phyloP scores from a whole-genome alignment of 2,329 filamentous ascomycete genomes.

The Xylariaceae sp. region DNA sequence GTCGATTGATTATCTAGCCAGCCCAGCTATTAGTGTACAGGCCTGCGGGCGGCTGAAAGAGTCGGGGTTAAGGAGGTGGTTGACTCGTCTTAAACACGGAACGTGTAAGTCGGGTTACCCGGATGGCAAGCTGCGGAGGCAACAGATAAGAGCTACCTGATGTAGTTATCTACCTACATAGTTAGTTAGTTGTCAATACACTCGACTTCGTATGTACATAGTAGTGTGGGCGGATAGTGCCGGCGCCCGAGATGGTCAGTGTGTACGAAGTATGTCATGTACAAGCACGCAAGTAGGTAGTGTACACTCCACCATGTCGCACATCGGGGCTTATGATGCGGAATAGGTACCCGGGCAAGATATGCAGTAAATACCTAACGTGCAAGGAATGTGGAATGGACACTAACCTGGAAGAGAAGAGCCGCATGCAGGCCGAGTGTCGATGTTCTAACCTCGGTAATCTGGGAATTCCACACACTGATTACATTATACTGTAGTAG shows the following conservation, averaged over 20 bases:
- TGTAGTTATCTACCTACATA: not conserved
- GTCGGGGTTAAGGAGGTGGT: not conserved
- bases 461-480: too few relatives aligned
- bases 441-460: not conserved
- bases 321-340: too few relatives aligned
- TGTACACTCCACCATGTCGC: too few relatives aligned
- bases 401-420: conserved; percentile 1
- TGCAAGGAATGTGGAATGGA: too few relatives aligned
- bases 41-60: not conserved
- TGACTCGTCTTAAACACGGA: too few relatives aligned
- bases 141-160: conserved; percentile 1
- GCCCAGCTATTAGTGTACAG: not conserved
- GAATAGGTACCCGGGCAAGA: not conserved
- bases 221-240: too few relatives aligned
- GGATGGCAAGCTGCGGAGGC: not conserved
- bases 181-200: not conserved
- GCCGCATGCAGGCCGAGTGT: conserved; percentile 16
- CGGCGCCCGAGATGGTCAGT: too few relatives aligned
- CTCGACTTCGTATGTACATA: too few relatives aligned
- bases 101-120: not conserved
- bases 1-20: not conserved
- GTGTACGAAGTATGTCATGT: too few relatives aligned
- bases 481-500: too few relatives aligned
- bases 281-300: too few relatives aligned
- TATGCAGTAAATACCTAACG: not conserved